These are phyloP conservation scores for Rutstroemia sp. DNA, from an alignment of 2,329 filamentous ascomycete species.

Conservation along the genomic window DNA sequence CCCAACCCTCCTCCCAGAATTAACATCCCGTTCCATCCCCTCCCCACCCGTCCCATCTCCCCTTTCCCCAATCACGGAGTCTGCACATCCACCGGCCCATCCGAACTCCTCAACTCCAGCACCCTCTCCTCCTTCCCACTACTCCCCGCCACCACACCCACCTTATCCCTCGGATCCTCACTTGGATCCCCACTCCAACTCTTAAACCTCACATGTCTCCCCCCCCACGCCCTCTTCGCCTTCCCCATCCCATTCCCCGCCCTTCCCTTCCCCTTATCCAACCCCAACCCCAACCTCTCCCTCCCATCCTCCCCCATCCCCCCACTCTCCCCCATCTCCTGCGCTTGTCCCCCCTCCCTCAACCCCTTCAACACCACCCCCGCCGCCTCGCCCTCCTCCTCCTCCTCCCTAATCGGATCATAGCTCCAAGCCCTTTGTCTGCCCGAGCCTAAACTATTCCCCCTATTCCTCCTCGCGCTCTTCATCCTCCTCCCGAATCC, in stretches of 20 bases:
- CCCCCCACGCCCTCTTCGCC: constrained; percentile 1
- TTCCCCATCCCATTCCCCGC: not conserved
- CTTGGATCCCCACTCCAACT: not conserved
- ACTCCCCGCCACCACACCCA: not conserved
- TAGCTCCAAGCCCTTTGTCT: constrained; percentile 7
- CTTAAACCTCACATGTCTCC: constrained; percentile 5
- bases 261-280: not conserved
- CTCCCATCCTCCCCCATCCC: too few relatives aligned
- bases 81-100: constrained; percentile 1
- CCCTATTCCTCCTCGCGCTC: not conserved
- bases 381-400: constrained; percentile 1
- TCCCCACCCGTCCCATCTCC: too few relatives aligned
- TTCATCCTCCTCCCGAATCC: constrained; percentile 8
- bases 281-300: not conserved
- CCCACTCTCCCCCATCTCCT: not conserved
- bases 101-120: not conserved
- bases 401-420: constrained; percentile 4
- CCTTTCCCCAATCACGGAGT: not conserved
- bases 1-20: too few relatives aligned
- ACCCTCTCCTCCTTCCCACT: constrained; percentile 4
- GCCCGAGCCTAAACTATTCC: not conserved
- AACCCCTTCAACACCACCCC: not conserved
- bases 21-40: too few relatives aligned
- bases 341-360: not conserved
- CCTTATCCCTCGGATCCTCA: not conserved